phyloP scores from a whole-genome alignment of 306 rosid genomes.

The Comarum palustre region DNA sequence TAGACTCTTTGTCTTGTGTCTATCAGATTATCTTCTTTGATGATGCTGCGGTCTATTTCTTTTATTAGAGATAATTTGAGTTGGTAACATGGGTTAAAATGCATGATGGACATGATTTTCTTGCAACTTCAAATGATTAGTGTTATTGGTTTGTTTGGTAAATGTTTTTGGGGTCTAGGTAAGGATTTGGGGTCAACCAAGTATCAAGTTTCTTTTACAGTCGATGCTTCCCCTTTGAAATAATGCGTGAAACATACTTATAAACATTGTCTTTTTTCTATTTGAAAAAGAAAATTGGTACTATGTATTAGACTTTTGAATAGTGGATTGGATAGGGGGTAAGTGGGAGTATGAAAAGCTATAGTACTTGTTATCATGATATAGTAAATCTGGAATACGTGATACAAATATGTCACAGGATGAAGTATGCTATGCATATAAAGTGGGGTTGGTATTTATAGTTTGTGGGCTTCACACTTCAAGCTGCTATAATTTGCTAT shows the following conservation, averaged over 20 bases:
- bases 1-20: not conserved
- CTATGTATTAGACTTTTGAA: not conserved
- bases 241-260: not conserved
- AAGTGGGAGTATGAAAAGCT: not conserved
- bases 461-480: not conserved
- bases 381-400: not conserved
- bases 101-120: not conserved
- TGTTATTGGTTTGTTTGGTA: not conserved
- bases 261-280: not conserved
- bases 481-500: not conserved
- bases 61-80: not conserved
- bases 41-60: not conserved
- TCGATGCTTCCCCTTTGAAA: not conserved
- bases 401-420: not conserved
- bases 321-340: not conserved
- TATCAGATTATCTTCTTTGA: not conserved
- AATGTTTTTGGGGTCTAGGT: not conserved
- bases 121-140: not conserved
- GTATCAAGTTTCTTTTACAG: not conserved
- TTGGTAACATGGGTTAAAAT: not conserved
- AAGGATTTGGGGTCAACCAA: not conserved
- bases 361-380: not conserved
- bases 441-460: not conserved
- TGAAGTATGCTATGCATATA: not conserved
- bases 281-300: not conserved